These are phyloP conservation scores for Leccinum sublutescens DNA, from an alignment of 768 basidiomycete genomes.

Conservation along the genomic window DNA sequence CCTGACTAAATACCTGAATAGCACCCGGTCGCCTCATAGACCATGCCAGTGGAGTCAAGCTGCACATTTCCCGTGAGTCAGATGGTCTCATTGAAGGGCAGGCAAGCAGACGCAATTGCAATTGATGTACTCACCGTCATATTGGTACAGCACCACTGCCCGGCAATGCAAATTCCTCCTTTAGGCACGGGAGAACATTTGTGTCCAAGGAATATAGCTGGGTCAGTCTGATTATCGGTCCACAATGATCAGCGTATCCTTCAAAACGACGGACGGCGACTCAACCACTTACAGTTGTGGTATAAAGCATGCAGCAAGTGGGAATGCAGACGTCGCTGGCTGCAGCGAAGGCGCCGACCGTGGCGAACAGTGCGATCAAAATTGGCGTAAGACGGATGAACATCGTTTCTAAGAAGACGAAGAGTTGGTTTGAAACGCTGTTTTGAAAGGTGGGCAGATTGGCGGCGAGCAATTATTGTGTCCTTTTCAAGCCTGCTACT, in stretches of 20 bases:
- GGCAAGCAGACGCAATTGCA: too few relatives aligned
- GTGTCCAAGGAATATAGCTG: background rate
- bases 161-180: background rate
- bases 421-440: too few relatives aligned
- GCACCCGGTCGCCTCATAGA: too few relatives aligned
- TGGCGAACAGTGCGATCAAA: background rate
- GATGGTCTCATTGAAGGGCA: background rate
- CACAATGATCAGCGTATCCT: background rate
- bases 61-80: background rate
- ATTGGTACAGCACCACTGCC: background rate
- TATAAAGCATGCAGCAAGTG: background rate
- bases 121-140: background rate
- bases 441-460: background rate
- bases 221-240: background rate
- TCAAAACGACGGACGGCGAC: background rate
- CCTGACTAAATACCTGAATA: too few relatives aligned
- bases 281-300: background rate
- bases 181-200: background rate
- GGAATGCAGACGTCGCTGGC: background rate
- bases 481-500: too few relatives aligned
- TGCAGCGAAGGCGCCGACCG: background rate
- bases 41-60: too few relatives aligned
- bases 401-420: background rate
- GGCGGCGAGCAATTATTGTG: too few relatives aligned
- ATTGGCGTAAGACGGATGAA: constrained; percentile 3